phyloP scores from a whole-genome alignment of 306 rosid genomes.

The Senna siamea region DNA sequence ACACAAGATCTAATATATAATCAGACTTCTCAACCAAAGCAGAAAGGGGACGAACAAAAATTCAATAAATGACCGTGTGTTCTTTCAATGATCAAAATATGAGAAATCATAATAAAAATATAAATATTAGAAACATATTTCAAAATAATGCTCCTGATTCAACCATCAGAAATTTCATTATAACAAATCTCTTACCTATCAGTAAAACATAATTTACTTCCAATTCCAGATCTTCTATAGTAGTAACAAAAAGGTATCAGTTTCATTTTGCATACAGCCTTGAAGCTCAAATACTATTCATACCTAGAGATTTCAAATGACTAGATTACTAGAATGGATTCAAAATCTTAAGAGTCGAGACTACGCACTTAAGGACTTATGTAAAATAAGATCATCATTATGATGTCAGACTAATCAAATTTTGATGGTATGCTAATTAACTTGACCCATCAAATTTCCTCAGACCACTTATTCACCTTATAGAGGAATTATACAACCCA shows the following conservation, averaged over 20 bases:
- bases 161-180: neutral
- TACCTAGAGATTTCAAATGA: neutral
- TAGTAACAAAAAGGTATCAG: neutral
- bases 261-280: neutral
- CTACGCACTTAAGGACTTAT: neutral
- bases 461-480: constrained; percentile 16
- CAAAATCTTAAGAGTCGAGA: neutral
- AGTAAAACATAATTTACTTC: neutral
- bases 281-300: neutral
- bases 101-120: neutral
- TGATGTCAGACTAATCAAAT: neutral
- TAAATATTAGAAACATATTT: neutral
- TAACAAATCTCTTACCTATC: neutral
- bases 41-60: neutral
- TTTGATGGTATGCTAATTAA: constrained; percentile 24
- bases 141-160: no score
- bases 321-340: neutral
- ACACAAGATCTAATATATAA: constrained; percentile 4
- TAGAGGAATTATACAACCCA: neutral
- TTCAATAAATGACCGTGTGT: neutral
- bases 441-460: constrained; percentile 1
- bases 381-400: neutral
- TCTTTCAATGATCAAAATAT: neutral
- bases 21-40: neutral
- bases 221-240: neutral